Base-by-base conservation (phyloP, 352 stramenopile genomes). In the Phytophthora boehmeriae region DNA sequence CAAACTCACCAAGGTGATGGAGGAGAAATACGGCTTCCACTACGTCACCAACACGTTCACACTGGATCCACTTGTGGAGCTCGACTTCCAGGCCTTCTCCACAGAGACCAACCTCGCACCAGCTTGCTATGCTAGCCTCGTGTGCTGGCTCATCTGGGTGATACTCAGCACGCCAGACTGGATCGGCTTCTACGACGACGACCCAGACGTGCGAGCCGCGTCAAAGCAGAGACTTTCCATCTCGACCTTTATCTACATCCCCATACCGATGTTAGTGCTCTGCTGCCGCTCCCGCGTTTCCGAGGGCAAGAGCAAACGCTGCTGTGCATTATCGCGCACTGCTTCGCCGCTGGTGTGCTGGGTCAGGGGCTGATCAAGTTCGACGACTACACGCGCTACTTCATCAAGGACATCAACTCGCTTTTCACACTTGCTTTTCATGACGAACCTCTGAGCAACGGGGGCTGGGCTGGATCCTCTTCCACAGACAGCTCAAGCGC, bases 11-110 rank as follows among this genome's bases (percentile, higher is more conserved):
- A 66, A 66, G 22, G 61, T 71, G 10, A 86, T 91, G 77, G 83
- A 92, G 63, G 85, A 93, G 55, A 86, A 83, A 61, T 92, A 88
- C 56, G 85, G 82, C 50, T 93, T 93, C 68, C 80, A 93, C 72
- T 93, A 82, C 54, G 71, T 93, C 50, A 91, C 83, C 35, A 92
- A 91, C 66, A 66, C 73, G 6, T 92, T 93, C 59, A 88, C 75
- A 23, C 56, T 78, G 50, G 71, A 76, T 17, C 69, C 75, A n/a
- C 59, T 84, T 16, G 60, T 87, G 13, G 85, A 93, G 58, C 54
- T 87, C n/a, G 84, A 93, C 62, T 93, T 90, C 63, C 67, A 80
- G n/a, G 80, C 78, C n/a, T 93, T 72, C 66, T 92, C 81, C 72
- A 86, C 63, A 11, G 80, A 92, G 65, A 92, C 80, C 25, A 89